A percentile compares a stretch with the other conserved stretches of the same genome.
Conservation (phyloP, 2,329 filamentous ascomycete genomes). For the Colletotrichum cereale region DNA sequence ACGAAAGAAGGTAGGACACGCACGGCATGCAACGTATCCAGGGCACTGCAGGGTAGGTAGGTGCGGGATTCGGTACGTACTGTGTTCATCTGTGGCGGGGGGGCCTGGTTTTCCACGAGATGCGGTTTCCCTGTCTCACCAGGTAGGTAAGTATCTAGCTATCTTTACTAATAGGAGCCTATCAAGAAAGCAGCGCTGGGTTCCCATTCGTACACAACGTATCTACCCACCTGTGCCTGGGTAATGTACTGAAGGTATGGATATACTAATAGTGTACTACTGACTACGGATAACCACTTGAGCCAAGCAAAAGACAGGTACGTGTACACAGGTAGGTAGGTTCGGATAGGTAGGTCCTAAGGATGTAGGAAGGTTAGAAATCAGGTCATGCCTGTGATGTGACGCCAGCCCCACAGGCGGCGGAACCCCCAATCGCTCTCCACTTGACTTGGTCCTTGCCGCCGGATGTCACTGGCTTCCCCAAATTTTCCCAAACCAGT, state of each 20-base stretch:
- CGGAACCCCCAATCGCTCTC: constrained; percentile 1
- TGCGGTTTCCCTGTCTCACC: no score
- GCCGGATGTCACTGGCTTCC: background rate
- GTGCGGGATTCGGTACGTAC: background rate
- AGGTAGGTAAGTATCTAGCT: no score
- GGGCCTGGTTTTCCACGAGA: background rate
- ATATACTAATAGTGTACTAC: no score
- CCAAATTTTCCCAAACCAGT: constrained; percentile 25
- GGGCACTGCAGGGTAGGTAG: background rate
- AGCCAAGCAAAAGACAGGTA: constrained; percentile 25
- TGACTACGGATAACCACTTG: background rate
- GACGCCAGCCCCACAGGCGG: constrained; percentile 18
- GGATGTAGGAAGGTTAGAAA: background rate
- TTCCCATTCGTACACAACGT: background rate
- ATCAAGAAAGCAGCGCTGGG: background rate
- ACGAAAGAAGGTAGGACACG: background rate
- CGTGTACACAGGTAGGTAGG: no score
- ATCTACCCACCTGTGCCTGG: no score
- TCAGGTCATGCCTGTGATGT: constrained; percentile 33
- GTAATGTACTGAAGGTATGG: no score
- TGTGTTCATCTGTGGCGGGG: background rate
- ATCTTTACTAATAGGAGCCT: no score
- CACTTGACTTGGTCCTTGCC: background rate
- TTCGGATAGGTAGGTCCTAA: no score
- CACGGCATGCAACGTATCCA: background rate